phyloP scores from a whole-genome alignment of 495 filamentous ascomycete genomes.

The Physcia stellaris region DNA sequence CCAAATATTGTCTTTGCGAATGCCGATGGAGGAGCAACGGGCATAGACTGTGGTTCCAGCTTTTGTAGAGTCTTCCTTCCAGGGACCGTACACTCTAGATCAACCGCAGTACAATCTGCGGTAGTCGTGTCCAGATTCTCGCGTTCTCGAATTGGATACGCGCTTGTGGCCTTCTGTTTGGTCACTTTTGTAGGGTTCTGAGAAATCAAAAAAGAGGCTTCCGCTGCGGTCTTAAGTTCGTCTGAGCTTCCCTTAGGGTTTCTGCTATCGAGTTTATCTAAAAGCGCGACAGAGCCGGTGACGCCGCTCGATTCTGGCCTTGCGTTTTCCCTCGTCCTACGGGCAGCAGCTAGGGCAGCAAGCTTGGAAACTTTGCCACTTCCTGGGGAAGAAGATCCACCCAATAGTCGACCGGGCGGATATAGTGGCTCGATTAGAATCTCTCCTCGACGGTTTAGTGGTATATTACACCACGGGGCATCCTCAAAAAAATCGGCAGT shows the following conservation, averaged over 20 bases:
- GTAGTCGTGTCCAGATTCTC: neutral
- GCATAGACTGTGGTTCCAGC: neutral
- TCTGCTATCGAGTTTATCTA: slow-evolving; percentile 11
- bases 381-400: slow-evolving; percentile 49
- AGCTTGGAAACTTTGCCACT: slow-evolving; percentile 71
- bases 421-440: slow-evolving; percentile 50
- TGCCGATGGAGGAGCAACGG: slow-evolving; percentile 38
- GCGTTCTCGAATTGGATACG: too few relatives aligned
- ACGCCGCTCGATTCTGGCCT: slow-evolving; percentile 23
- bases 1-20: slow-evolving; percentile 62
- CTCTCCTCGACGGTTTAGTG: slow-evolving; percentile 48
- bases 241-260: neutral
- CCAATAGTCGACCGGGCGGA: slow-evolving; percentile 52
- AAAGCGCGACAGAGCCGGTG: slow-evolving; percentile 4
- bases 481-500: slow-evolving; percentile 62
- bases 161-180: neutral
- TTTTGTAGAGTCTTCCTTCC: neutral
- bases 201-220: neutral
- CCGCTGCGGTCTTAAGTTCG: neutral
- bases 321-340: slow-evolving; percentile 64
- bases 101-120: neutral
- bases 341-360: slow-evolving; percentile 73
- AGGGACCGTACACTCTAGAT: neutral
- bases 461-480: slow-evolving; percentile 74
- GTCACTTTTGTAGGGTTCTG: neutral